Conservation (phyloP, 331 rosid genomes). For the Dryas integrifolia region DNA sequence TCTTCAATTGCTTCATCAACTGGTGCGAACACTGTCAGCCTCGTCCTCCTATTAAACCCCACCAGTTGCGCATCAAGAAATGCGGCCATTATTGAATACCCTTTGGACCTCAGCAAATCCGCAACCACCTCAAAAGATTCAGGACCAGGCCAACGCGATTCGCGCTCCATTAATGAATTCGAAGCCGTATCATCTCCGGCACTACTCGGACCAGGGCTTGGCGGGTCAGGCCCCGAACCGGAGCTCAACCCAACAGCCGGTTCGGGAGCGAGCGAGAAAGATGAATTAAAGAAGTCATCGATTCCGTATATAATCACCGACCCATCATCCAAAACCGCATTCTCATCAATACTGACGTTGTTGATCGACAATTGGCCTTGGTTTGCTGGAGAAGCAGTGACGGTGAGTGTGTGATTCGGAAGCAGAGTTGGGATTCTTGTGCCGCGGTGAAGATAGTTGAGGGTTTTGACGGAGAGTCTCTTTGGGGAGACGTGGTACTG, state of each 20-base stretch:
- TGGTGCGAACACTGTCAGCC: constrained; percentile 39
- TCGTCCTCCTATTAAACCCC: constrained; percentile 12
- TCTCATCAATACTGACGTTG: constrained; percentile 18
- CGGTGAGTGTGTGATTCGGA: constrained; percentile 16
- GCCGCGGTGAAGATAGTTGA: constrained; percentile 30
- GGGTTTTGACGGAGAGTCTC: constrained; percentile 28
- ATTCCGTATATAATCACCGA: constrained; percentile 25
- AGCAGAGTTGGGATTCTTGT: constrained; percentile 32
- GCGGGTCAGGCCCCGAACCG: neutral
- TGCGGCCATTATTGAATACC: constrained; percentile 28
- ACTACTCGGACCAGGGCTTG: neutral
- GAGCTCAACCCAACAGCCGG: neutral
- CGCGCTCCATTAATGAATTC: neutral
- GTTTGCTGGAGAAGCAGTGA: constrained; percentile 15
- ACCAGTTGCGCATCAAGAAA: constrained; percentile 31
- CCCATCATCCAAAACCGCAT: constrained; percentile 24
- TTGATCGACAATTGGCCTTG: constrained; percentile 18
- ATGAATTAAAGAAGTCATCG: constrained; percentile 32
- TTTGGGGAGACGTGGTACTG: constrained; percentile 39
- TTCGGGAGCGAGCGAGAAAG: neutral
- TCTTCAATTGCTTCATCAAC: constrained; percentile 26
- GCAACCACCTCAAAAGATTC: constrained; percentile 15
- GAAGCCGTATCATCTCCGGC: no score
- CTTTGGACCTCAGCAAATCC: constrained; percentile 25
- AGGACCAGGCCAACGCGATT: neutral